phyloP scores from a whole-genome alignment of 2,329 filamentous ascomycete genomes.

The Pyricularia grisea region DNA sequence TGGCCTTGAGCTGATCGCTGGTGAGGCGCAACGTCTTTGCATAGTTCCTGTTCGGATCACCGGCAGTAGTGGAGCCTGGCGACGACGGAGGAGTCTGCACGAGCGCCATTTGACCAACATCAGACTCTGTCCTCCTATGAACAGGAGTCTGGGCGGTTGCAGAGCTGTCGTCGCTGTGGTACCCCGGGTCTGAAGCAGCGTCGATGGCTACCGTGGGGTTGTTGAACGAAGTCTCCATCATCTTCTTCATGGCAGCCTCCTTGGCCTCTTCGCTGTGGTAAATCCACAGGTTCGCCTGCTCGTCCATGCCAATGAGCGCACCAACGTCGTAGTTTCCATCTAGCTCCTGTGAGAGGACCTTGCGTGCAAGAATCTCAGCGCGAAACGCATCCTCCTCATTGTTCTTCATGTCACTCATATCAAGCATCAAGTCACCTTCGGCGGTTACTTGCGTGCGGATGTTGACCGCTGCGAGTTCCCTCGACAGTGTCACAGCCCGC shows the following conservation, averaged over 20 bases:
- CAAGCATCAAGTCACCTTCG: constrained; percentile 88
- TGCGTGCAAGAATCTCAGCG: constrained; percentile 86
- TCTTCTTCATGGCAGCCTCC: constrained; percentile 67
- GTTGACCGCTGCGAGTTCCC: constrained; percentile 79
- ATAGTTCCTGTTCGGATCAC: constrained; percentile 76
- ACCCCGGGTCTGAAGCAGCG: constrained; percentile 84
- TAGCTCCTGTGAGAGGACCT: constrained; percentile 84
- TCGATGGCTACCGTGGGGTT: constrained; percentile 55
- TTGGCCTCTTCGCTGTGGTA: constrained; percentile 97
- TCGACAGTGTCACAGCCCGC: constrained; percentile 74
- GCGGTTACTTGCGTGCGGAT: constrained; percentile 92
- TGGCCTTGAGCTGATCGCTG: constrained; percentile 83
- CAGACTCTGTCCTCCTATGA: constrained; percentile 60
- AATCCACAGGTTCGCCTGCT: constrained; percentile 97
- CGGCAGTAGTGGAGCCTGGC: constrained; percentile 46
- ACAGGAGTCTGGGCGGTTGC: constrained; percentile 34
- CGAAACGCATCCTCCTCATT: constrained; percentile 86
- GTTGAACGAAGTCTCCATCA: constrained; percentile 41
- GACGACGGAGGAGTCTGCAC: constrained; percentile 59
- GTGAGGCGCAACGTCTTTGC: constrained; percentile 94
- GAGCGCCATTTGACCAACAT: constrained; percentile 42
- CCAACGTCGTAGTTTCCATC: constrained; percentile 96
- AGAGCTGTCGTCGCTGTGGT: constrained; percentile 81
- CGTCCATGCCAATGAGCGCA: constrained; percentile 87
- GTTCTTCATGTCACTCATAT: constrained; percentile 95